Evolutionary conservation across 805 yeast species (phyloP).

Genomic region (Schizosaccharomyces pombe): DNA sequence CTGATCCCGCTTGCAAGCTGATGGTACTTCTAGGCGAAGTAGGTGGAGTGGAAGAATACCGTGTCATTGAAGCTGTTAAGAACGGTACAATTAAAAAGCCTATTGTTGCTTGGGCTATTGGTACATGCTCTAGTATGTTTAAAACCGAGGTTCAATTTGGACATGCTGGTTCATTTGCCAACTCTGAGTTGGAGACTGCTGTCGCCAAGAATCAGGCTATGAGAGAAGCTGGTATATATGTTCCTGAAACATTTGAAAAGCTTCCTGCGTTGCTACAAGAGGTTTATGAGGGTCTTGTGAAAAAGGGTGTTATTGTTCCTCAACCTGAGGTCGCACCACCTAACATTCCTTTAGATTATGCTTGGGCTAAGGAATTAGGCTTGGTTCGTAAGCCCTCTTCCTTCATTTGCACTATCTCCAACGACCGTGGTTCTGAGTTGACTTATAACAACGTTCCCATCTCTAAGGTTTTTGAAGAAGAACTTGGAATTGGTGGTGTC

Average conservation of each 20-base stretch:
- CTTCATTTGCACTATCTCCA: conserved; percentile 25
- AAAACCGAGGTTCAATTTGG: conserved; percentile 39
- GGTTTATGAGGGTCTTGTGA: conserved; percentile 59
- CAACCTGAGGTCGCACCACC: conserved; percentile 23
- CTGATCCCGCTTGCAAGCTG: conserved; percentile 42
- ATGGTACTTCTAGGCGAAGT: conserved; percentile 45
- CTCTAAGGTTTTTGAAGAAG: conserved; percentile 24
- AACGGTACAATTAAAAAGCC: conserved; percentile 41
- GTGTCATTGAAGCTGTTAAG: conserved; percentile 45
- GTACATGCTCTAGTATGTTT: conserved; percentile 49
- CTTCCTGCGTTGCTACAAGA: conserved; percentile 19
- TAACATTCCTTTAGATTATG: conserved; percentile 25
- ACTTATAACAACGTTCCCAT: conserved; percentile 26
- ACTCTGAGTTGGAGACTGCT: conserved; percentile 49
- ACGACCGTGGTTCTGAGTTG: conserved; percentile 26
- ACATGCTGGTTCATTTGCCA: conserved; percentile 50
- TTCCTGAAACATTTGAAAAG: conserved; percentile 49
- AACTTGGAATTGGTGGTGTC: conserved; percentile 26
- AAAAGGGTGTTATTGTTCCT: conserved; percentile 19
- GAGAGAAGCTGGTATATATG: conserved; percentile 80
- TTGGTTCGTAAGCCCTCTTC: conserved; percentile 26
- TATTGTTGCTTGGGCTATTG: conserved; percentile 49
- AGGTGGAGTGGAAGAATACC: conserved; percentile 53
- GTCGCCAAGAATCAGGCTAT: conserved; percentile 46
- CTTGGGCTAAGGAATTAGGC: conserved; percentile 27